Percentiles rank a stretch among this genome's conserved stretches.
These are phyloP conservation scores for Fusarium miscanthi DNA, from an alignment of 2,329 filamentous ascomycete genomes.

Conservation along the genomic window DNA sequence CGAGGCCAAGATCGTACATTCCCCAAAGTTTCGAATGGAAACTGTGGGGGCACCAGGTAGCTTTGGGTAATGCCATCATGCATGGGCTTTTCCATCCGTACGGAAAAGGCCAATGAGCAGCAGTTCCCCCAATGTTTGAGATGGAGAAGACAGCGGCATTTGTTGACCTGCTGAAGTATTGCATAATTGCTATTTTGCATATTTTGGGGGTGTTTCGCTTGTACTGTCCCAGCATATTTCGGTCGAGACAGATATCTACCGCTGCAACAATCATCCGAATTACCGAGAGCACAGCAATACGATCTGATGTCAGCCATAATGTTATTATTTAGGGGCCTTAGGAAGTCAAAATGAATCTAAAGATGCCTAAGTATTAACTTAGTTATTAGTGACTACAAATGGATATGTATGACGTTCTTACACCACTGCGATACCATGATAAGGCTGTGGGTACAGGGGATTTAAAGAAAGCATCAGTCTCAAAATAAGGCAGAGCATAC, in stretches of 20 bases:
- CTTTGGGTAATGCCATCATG: background rate
- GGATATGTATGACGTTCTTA: no score
- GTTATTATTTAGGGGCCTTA: no score
- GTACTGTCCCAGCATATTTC: accelerated
- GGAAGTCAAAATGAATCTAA: no score
- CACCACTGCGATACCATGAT: no score
- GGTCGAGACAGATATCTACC: background rate
- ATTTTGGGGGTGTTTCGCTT: background rate
- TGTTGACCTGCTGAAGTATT: accelerated
- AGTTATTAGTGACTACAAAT: no score
- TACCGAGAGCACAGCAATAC: background rate
- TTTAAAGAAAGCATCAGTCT: no score
- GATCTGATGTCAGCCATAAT: accelerated
- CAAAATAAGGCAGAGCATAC: no score
- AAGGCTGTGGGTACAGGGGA: no score
- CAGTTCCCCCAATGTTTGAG: background rate
- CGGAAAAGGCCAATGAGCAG: background rate
- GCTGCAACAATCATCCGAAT: background rate
- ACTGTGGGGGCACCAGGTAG: background rate
- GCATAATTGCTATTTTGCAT: accelerated
- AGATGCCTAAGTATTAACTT: no score
- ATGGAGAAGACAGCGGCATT: accelerated
- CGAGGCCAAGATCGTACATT: accelerated
- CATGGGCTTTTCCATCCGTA: background rate
- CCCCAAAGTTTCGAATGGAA: background rate